Percentiles rank a stretch among this genome's conserved stretches.
phyloP scores from a whole-genome alignment of 2,329 filamentous ascomycete species.

The Botrytis deweyae region DNA sequence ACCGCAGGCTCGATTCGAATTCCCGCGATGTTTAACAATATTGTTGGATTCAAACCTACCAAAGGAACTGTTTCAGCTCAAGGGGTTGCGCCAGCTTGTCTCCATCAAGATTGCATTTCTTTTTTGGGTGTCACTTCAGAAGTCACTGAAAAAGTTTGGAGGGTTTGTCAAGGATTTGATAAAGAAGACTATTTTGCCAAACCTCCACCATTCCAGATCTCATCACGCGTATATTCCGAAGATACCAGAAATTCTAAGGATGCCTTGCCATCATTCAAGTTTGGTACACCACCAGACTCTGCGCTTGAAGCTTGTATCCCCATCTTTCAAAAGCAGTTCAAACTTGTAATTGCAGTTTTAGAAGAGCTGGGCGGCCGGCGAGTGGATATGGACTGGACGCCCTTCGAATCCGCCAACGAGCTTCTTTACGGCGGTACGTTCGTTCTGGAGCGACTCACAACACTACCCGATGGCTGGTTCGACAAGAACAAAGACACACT shows the following conservation, averaged over 20 bases:
- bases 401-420: conserved; percentile 50
- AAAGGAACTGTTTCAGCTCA: conserved; percentile 49
- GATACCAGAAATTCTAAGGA: conserved; percentile 27
- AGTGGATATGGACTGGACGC: conserved; percentile 43
- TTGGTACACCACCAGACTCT: conserved; percentile 49
- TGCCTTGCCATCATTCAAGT: conserved; percentile 45
- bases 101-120: conserved; percentile 54
- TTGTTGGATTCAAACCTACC: conserved; percentile 50
- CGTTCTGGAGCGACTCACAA: conserved; percentile 51
- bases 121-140: conserved; percentile 47
- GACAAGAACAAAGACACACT: conserved; percentile 49
- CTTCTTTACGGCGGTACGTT: conserved; percentile 54
- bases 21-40: conserved; percentile 50
- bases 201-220: conserved; percentile 30
- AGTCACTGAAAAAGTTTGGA: conserved; percentile 51
- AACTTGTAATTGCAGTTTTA: conserved; percentile 43
- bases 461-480: conserved; percentile 42
- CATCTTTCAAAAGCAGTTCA: conserved; percentile 45
- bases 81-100: conserved; percentile 52
- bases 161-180: conserved; percentile 48
- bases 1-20: conserved; percentile 54
- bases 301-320: conserved; percentile 46
- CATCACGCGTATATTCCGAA: neutral
- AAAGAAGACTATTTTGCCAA: conserved; percentile 50
- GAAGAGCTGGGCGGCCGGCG: conserved; percentile 40